A percentile compares a stretch with the other conserved stretches of the same genome.
Conservation (phyloP, 257 asterid species). For the Solanum medicagineum region DNA sequence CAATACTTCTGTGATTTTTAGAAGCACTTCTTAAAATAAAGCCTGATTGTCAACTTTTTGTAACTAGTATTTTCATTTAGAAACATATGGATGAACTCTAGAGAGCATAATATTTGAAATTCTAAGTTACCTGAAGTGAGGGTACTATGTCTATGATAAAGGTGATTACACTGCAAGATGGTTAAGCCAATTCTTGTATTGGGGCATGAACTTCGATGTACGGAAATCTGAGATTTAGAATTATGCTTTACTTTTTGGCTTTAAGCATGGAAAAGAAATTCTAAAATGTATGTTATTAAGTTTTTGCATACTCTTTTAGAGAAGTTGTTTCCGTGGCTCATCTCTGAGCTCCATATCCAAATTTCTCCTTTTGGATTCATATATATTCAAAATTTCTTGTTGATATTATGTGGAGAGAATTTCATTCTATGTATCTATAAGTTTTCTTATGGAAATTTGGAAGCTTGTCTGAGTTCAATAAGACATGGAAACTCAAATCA, state of each 20-base stretch:
- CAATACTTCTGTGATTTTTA: not conserved
- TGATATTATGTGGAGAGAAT: not conserved
- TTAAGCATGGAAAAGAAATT: not conserved
- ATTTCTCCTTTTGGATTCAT: not conserved
- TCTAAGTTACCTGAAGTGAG: not conserved
- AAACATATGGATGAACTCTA: not conserved
- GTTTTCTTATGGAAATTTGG: not conserved
- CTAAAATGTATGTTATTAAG: not conserved
- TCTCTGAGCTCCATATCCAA: not conserved
- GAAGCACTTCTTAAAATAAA: not conserved
- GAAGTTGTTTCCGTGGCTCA: not conserved
- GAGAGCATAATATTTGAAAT: not conserved
- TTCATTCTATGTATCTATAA: not conserved
- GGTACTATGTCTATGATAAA: not conserved
- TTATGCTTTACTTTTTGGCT: not conserved
- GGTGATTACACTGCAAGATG: not conserved
- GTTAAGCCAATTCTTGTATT: not conserved
- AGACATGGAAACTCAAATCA: not conserved
- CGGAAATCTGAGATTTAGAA: not conserved
- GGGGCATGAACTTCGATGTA: not conserved
- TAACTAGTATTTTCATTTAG: not conserved
- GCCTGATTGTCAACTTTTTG: not conserved
- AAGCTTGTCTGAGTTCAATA: not conserved
- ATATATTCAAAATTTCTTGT: not conserved
- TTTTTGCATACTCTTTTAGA: not conserved